Evolutionary conservation across 176 grass and related monocot species (phyloP).

Genomic region (Raddia guianensis): DNA sequence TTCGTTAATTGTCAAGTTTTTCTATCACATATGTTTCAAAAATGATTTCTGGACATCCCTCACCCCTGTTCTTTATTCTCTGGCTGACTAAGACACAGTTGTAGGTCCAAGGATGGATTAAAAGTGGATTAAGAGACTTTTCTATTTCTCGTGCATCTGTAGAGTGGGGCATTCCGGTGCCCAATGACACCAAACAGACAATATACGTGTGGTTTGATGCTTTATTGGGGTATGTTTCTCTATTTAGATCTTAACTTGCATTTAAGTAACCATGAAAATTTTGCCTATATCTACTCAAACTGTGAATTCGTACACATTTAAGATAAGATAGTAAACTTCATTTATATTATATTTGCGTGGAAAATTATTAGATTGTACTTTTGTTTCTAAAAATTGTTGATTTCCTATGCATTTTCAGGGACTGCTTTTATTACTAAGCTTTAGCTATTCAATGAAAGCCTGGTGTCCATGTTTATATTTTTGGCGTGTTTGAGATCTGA

Average conservation of each 20-base stretch:
- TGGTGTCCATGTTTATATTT: not conserved
- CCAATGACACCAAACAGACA: conserved; percentile 93
- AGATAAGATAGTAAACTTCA: conserved; percentile 23
- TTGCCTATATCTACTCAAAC: conserved; percentile 14
- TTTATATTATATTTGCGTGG: conserved; percentile 1
- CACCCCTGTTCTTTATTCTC: conserved; percentile 23
- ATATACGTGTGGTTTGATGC: conserved; percentile 99
- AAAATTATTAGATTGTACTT: conserved; percentile 13
- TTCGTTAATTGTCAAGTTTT: conserved; percentile 25
- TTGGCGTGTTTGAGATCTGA: conserved; percentile 29
- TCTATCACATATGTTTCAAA: conserved; percentile 2
- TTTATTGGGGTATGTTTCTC: conserved; percentile 79
- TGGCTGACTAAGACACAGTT: conserved; percentile 60
- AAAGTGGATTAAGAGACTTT: conserved; percentile 90
- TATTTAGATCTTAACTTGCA: conserved; percentile 31
- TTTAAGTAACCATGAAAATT: conserved; percentile 9
- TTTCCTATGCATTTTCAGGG: conserved; percentile 18
- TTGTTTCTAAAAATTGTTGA: not conserved
- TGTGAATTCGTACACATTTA: not conserved
- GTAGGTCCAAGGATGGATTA: conserved; percentile 99
- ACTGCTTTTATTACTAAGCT: not conserved
- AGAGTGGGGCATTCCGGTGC: conserved; percentile 97
- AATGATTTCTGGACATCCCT: conserved; percentile 9
- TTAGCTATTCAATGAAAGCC: not conserved
- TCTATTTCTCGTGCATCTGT: conserved; percentile 94